Evolutionary conservation across 2,329 filamentous ascomycete species (phyloP), one percentile per base, ranked within the genome.

Genomic region (Trichoderma breve): DNA sequence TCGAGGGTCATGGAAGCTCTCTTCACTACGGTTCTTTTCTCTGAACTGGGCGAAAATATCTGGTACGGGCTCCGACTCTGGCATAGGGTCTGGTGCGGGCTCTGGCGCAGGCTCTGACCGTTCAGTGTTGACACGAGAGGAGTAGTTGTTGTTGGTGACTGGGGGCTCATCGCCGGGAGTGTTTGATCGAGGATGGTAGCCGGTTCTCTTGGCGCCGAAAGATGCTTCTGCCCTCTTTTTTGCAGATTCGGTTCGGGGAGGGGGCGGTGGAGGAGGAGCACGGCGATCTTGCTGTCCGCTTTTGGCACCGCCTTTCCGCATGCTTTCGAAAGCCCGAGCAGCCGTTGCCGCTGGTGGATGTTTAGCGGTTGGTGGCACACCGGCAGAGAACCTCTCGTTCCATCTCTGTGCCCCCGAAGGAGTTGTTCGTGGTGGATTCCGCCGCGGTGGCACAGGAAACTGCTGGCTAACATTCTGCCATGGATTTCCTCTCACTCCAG

Each of bases 401-500:
- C 86, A 87, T 77, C 84, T 81, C 34, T 84, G 80, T 4, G 84
- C 83, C 3, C 84, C 84, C 1, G 83, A 82, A 8, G 80, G 74
- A 39, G 77, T 34, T 60, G 76, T 73, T 71, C 74, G 75, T 73
- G 80, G 64, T 4, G 70, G 76, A 28, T 80, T 81, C 6, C 84
- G 81, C 12, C 82, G 81, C 26, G 86, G 86, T 26, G 87, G 88
- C 12, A 84, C 81, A 15, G 86, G 86, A 73, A 84, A 90, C 64
- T 86, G 82, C 28, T 83, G 81, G 47, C 81, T 81, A 6, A 82
- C 84, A 75, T 87, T 83, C 70, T 84, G 80, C 85, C 87, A 90
- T 1, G 88, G 88, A 75, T 90, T 90, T 15, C 88, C 88, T 73
- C 80, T 84, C 36, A 89, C 86, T 11, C 87, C 87, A 26, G 88